Conservation (phyloP, 257 asterid genomes). For the Eucommia ulmoides region DNA sequence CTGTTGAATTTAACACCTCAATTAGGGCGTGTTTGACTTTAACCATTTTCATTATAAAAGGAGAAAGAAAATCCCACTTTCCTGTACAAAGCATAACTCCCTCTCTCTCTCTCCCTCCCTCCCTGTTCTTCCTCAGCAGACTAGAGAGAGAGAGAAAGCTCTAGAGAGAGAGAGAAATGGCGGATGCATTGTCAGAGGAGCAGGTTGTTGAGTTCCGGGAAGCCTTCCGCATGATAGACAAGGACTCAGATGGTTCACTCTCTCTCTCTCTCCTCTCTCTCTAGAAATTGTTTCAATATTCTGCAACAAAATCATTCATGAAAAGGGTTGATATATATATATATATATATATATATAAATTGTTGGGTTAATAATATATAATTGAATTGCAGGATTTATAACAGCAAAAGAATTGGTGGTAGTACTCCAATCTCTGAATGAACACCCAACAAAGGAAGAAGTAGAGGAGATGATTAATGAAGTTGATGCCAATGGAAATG, state of each 20-base stretch:
- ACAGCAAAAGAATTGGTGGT: constrained; percentile 50
- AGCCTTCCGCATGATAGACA: constrained; percentile 46
- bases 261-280: background rate
- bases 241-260: constrained; percentile 41
- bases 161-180: too few relatives aligned
- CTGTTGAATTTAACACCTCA: too few relatives aligned
- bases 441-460: constrained; percentile 57
- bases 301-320: too few relatives aligned
- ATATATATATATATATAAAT: background rate
- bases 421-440: constrained; percentile 49
- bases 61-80: too few relatives aligned
- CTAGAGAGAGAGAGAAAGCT: too few relatives aligned
- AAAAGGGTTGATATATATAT: too few relatives aligned
- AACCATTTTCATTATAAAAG: too few relatives aligned
- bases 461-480: constrained; percentile 56
- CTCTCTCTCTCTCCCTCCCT: too few relatives aligned
- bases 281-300: background rate
- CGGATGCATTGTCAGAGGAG: constrained; percentile 31
- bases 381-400: constrained; percentile 28
- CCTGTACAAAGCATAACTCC: too few relatives aligned
- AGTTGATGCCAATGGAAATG: constrained; percentile 45
- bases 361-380: background rate
- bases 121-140: too few relatives aligned
- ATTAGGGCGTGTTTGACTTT: too few relatives aligned
- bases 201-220: constrained; percentile 48